Evolutionary conservation across 2,329 filamentous ascomycete species (phyloP), one percentile per base, ranked within the genome.

Genomic region (Claviceps digitariae): DNA sequence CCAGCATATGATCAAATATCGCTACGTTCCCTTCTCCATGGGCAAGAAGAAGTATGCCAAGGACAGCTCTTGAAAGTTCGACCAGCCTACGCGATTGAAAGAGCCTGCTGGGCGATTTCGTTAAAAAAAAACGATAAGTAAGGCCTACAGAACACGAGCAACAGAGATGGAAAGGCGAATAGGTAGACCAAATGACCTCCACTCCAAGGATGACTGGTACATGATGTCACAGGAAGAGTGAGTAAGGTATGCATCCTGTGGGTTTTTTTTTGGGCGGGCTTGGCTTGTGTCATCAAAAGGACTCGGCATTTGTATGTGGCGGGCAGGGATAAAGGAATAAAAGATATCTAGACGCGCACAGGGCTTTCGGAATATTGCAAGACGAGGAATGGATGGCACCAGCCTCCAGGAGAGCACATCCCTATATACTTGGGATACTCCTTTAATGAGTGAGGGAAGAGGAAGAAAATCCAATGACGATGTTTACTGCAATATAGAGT

Each of bases 1-100:
- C 63, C 93, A 98, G 75, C 93, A 97, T 74, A 98, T 98, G 93
- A 91, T 98, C 79, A 98, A 97, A 77, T 98, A 97, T 76, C 88
- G 91, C 73, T 98, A 95, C 67, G 90, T 95, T 31, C 90, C 90
- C 43, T 95, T 96, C 74, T 84, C 87, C 43, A 82, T 95, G 60
- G 90, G 90, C 70, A 96, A 96, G 81, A 78, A 87, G 58, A 83
- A 81, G 66, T 94, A 93, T 69, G 74, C 70, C 66, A 84, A 83
- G 74, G 78, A 74, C 71, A 82, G 73, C 72, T 71, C 72, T 52
- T 72, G 64, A 59, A 54, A 38, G 17, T n/a, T 21, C 23, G 20
- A 17, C 10, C 21, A 25, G 21, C 20, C 29, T 15, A 20, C 45
- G 25, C 15, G 40, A 23, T 31, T 41, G 23, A 9, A 23, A 20